Evolutionary conservation across 495 filamentous ascomycete species (phyloP), one percentile per base, ranked within the genome.

Genomic region (Penicillium lividum): DNA sequence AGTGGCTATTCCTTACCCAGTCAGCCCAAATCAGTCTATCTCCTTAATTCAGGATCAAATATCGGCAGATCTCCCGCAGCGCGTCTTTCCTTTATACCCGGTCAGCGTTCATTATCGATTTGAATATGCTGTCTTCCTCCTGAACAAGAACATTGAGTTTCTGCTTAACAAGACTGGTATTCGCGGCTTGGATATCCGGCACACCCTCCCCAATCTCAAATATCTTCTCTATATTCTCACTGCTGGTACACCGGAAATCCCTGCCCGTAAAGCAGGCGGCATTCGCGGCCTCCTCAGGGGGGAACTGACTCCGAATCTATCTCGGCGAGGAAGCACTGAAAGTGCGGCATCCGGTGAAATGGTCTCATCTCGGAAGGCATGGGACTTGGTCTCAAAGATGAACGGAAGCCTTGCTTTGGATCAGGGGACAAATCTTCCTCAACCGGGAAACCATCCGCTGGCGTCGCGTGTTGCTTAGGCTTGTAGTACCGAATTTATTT

Each of bases 61-160:
- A 53, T 88, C 84, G 44, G 76, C 84, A 6, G 68, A 69, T n/a
- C 80, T 92, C 5, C 78, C 84, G 7, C 83, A 86, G 52, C 82
- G 89, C 18, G 87, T 84, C 3, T 95, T 90, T 68, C 94, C 93
- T 2, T 80, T 98, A 0, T 91, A 90, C 69, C 80, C 88, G 34
- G 88, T 89, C 56, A 86, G 84, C 11, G 85, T 92, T 7, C 82
- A 87, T 30, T 96, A 89, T 65, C 84, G 93, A 9, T 97, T 97
- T 67, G 93, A 97, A 60, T 98, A 98, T 75, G 94, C 80, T 5
- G 92, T 97, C 60, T 98, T 98, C 62, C 73, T 98, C 10, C 78
- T 98, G 4, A 97, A 98, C 73, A 93, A 97, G 66, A 80, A 97
- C 64, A 90, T 98, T 46, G 93, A 98, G 73, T 81, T 89, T 42